Percentiles rank a stretch among this genome's conserved stretches.
These are phyloP conservation scores for Sordaria brevicollis DNA, from an alignment of 495 filamentous ascomycete species.

Conservation along the genomic window DNA sequence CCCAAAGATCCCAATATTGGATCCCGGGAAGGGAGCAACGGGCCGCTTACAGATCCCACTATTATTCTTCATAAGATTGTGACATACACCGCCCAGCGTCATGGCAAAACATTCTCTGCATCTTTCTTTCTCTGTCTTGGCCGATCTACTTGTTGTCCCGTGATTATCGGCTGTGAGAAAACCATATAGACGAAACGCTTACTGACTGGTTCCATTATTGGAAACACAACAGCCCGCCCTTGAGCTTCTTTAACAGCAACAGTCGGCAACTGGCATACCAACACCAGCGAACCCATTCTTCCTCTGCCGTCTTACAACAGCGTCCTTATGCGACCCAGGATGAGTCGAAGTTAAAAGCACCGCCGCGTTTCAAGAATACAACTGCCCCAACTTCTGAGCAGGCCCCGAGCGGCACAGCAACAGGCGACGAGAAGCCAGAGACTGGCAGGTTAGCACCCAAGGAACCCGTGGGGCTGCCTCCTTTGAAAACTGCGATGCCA, in stretches of 20 bases:
- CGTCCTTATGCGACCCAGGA: constrained; percentile 1
- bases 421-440: neutral
- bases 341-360: constrained; percentile 8
- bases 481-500: neutral
- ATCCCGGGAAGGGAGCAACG: neutral
- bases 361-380: constrained; percentile 3
- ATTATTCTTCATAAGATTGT: neutral
- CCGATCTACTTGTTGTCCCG: neutral
- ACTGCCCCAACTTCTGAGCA: constrained; percentile 1
- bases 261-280: neutral
- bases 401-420: neutral
- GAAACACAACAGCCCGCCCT: constrained; percentile 7
- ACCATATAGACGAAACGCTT: neutral
- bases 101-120: neutral
- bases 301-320: constrained; percentile 5
- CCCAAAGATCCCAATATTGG: neutral
- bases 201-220: neutral
- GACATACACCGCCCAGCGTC: neutral
- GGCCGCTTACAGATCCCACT: neutral
- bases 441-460: neutral
- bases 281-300: constrained; percentile 9
- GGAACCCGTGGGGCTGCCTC: neutral
- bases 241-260: constrained; percentile 9
- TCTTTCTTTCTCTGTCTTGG: neutral
- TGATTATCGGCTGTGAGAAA: neutral